Percentiles rank a stretch among this genome's conserved stretches.
Evolutionary conservation across 129 eudicot genomes (phyloP).

Genomic region (Flaveria linearis): DNA sequence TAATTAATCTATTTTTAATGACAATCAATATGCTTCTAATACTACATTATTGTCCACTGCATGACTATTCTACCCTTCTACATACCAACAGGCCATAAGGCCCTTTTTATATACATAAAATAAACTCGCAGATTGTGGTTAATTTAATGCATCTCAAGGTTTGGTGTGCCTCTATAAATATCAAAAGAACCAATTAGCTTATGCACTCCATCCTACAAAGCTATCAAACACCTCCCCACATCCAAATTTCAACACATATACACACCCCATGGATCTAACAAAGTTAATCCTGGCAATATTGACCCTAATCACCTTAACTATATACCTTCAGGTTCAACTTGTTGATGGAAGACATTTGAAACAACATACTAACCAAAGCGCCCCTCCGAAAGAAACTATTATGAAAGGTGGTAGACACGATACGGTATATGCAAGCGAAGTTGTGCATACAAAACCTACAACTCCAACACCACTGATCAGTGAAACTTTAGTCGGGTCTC

Average conservation of each 20-base stretch:
- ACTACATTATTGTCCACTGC: too few species aligned
- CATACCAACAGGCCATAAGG: too few species aligned
- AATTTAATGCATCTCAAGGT: slow-evolving; percentile 8
- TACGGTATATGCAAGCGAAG: slow-evolving; percentile 33
- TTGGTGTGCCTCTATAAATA: slow-evolving; percentile 52
- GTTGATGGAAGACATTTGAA: slow-evolving; percentile 50
- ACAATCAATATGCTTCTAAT: too few species aligned
- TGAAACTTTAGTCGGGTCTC: slow-evolving; percentile 28
- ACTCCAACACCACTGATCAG: slow-evolving; percentile 28
- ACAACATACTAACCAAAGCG: slow-evolving; percentile 18
- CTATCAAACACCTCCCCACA: slow-evolving; percentile 22
- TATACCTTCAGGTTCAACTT: slow-evolving; percentile 42
- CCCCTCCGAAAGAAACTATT: slow-evolving; percentile 13
- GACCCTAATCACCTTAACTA: slow-evolving; percentile 29
- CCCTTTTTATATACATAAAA: too few species aligned
- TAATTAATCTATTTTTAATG: background rate
- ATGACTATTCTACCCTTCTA: too few species aligned
- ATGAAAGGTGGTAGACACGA: slow-evolving; percentile 6
- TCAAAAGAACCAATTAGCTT: slow-evolving; percentile 17
- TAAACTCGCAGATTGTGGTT: too few species aligned
- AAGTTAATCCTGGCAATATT: slow-evolving; percentile 36
- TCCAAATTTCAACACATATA: slow-evolving; percentile 4
- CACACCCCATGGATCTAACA: slow-evolving; percentile 44
- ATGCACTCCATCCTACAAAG: slow-evolving; percentile 40
- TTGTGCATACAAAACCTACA: slow-evolving; percentile 24